Conservation (phyloP, 129 eudicot species). For the Saussurea involucrata region DNA sequence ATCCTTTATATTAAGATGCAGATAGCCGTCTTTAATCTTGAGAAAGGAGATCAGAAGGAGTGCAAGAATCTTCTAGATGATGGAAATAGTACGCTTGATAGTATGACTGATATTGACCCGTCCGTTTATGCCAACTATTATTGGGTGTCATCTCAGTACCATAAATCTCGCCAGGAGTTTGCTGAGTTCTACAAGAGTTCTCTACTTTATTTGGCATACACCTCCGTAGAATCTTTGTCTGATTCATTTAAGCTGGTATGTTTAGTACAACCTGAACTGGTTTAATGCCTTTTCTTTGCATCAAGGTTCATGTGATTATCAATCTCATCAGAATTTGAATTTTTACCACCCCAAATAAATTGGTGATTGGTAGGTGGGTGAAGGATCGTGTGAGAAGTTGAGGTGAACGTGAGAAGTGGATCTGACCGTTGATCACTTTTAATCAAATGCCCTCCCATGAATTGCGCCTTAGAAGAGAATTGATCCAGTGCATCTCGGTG, state of each 20-base stretch:
- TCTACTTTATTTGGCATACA: slow-evolving; percentile 83
- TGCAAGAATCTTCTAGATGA: slow-evolving; percentile 82
- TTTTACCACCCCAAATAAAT: background rate
- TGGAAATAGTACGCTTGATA: slow-evolving; percentile 84
- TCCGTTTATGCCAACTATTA: slow-evolving; percentile 89
- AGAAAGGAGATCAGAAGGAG: slow-evolving; percentile 81
- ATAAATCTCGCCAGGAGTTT: slow-evolving; percentile 81
- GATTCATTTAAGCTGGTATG: slow-evolving; percentile 84
- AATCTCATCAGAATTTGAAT: background rate
- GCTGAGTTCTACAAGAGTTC: slow-evolving; percentile 93
- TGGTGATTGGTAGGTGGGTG: background rate
- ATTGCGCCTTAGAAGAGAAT: too few relatives aligned
- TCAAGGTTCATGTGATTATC: background rate
- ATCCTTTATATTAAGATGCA: slow-evolving; percentile 82
- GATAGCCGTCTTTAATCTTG: slow-evolving; percentile 71
- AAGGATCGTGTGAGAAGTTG: too few relatives aligned
- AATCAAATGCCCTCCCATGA: too few relatives aligned
- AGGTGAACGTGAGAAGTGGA: too few relatives aligned
- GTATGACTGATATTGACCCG: slow-evolving; percentile 97
- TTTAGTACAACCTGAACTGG: background rate
- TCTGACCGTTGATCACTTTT: too few relatives aligned
- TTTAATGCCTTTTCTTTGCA: background rate
- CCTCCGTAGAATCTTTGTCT: slow-evolving; percentile 82
- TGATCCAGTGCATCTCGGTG: too few relatives aligned
- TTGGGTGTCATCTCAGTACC: slow-evolving; percentile 94